Percentiles rank a stretch among this genome's conserved stretches.
phyloP scores from a whole-genome alignment of 164 flowering plant genomes.

The Chloranthus sessilifolius region DNA sequence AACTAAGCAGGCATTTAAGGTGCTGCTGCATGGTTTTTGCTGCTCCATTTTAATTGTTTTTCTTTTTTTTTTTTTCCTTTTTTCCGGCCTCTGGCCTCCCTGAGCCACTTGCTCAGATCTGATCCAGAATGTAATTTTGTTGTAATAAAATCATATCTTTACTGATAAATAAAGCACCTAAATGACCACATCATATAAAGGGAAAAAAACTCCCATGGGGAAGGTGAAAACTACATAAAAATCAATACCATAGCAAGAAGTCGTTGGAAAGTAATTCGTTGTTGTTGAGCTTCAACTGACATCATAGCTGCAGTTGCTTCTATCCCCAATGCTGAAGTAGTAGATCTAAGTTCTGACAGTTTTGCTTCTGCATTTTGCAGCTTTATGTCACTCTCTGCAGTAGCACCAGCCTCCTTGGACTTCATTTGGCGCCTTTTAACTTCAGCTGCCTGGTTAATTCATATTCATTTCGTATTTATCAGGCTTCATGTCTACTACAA shows the following conservation, averaged over 20 bases:
- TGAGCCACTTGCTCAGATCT: too few relatives aligned
- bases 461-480: constrained; percentile 11
- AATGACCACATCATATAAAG: background rate
- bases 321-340: constrained; percentile 47
- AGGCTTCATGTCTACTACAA: constrained; percentile 3
- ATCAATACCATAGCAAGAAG: constrained; percentile 49
- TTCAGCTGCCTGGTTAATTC: constrained; percentile 48
- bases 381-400: constrained; percentile 41
- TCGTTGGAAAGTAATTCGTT: constrained; percentile 43
- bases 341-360: constrained; percentile 48
- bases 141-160: too few relatives aligned
- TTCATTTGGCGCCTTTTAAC: constrained; percentile 50
- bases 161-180: too few relatives aligned
- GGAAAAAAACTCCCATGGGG: background rate
- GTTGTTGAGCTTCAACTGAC: constrained; percentile 71
- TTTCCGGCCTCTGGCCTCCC: too few relatives aligned
- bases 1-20: too few relatives aligned
- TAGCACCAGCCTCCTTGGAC: constrained; percentile 35
- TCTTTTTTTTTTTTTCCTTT: too few relatives aligned
- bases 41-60: too few relatives aligned
- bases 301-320: constrained; percentile 73
- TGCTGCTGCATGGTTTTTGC: too few relatives aligned
- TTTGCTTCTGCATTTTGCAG: constrained; percentile 59
- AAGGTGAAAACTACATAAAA: constrained; percentile 1
- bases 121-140: too few relatives aligned